phyloP scores from a whole-genome alignment of 257 asterid species.

The Solanum paucissectum region DNA sequence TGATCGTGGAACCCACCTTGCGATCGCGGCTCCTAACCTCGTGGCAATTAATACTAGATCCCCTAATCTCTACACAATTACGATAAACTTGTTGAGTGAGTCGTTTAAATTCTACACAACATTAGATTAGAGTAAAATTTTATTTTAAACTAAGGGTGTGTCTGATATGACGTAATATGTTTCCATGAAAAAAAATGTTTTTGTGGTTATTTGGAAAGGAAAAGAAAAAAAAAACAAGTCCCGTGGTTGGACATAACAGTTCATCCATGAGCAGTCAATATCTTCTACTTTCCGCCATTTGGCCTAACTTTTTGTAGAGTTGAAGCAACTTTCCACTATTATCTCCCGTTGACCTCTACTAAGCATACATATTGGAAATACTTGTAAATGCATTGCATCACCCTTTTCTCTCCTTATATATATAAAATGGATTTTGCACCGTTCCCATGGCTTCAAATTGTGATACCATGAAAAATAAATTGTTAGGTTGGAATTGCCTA shows the following conservation, averaged over 20 bases:
- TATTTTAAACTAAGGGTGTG: neutral
- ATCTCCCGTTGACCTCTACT: neutral
- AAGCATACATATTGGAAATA: neutral
- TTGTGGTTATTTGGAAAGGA: neutral
- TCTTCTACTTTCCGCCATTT: neutral
- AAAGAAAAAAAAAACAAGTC: neutral
- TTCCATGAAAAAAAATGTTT: neutral
- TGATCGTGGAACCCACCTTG: neutral
- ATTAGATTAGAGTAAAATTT: neutral
- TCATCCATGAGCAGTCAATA: neutral
- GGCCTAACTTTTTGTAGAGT: neutral
- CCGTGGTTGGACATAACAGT: neutral
- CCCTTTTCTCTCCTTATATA: neutral
- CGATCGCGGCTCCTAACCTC: neutral
- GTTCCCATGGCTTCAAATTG: neutral
- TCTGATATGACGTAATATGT: neutral
- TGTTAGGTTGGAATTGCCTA: slow-evolving; percentile 21
- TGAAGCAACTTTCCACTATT: neutral
- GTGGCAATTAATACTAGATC: too few species aligned
- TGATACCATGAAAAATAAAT: slow-evolving; percentile 26
- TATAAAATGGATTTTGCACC: neutral
- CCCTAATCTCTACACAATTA: too few species aligned
- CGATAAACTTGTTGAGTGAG: neutral
- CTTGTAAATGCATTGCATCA: neutral
- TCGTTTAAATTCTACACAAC: neutral